These are phyloP conservation scores for Hymenoscyphus albidus DNA, from an alignment of 2,329 filamentous ascomycete species.

Conservation along the genomic window DNA sequence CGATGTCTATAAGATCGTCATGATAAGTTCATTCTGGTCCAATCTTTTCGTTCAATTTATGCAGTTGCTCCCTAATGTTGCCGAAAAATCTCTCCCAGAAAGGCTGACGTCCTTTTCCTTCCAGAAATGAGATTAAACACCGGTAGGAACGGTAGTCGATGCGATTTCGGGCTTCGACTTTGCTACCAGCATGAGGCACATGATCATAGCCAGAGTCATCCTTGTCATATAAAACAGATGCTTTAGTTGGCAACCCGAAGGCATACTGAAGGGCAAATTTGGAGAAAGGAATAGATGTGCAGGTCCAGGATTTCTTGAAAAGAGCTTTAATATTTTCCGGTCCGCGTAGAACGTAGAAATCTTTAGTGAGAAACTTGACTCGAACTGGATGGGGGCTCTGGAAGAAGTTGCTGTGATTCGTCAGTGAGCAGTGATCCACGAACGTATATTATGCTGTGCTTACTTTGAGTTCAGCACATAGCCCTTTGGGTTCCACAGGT, in stretches of 20 bases:
- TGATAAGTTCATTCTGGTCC: background rate
- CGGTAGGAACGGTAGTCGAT: background rate
- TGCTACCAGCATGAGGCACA: background rate
- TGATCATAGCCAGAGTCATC: background rate
- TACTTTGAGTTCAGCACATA: background rate
- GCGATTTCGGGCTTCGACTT: background rate
- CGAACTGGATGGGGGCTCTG: background rate
- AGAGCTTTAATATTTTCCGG: background rate
- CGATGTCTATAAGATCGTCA: background rate
- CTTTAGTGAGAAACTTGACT: background rate
- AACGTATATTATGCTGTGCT: background rate
- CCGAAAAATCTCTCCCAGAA: background rate
- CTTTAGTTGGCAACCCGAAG: background rate
- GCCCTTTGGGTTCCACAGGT: background rate
- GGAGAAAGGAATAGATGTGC: background rate
- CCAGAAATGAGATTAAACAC: background rate
- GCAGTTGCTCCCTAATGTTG: background rate
- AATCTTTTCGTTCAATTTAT: background rate
- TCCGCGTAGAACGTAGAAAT: background rate
- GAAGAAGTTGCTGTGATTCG: background rate
- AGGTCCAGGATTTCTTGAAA: background rate
- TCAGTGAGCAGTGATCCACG: background rate
- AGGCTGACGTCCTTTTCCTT: background rate
- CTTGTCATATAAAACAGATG: background rate
- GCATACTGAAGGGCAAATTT: conserved; percentile 1